A percentile compares a stretch with the other conserved stretches of the same genome.
Conservation (phyloP, 495 filamentous ascomycete species). For the Penicillium samsonianum region DNA sequence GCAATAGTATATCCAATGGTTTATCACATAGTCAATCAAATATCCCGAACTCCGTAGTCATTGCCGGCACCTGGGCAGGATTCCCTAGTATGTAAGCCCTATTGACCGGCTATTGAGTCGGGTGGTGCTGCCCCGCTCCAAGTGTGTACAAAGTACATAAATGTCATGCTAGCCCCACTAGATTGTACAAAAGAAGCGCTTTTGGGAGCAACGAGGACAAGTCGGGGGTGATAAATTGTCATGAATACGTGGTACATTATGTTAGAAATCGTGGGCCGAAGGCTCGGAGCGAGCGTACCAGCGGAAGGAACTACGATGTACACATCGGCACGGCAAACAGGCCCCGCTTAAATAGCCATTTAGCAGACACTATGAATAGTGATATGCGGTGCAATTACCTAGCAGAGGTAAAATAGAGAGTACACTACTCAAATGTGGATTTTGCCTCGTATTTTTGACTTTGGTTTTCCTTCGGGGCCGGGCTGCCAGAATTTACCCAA, state of each 20-base stretch:
- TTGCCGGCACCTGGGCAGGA: background rate
- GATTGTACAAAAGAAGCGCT: no score
- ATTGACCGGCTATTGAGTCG: background rate
- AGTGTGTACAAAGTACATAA: background rate
- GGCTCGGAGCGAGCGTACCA: slow-evolving; percentile 2
- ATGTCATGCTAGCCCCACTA: background rate
- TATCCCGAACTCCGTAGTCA: background rate
- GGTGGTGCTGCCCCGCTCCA: background rate
- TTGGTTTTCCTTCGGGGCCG: background rate
- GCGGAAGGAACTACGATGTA: background rate
- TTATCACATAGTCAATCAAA: no score
- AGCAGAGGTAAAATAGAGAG: background rate
- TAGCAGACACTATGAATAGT: background rate
- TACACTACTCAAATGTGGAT: slow-evolving; percentile 1
- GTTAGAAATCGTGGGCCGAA: background rate
- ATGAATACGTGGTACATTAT: background rate
- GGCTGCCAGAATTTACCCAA: background rate
- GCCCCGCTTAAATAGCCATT: background rate
- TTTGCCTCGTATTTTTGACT: slow-evolving; percentile 12
- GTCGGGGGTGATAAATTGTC: background rate
- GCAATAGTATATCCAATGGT: background rate
- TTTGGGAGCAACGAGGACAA: background rate
- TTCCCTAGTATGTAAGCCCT: background rate
- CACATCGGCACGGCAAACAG: background rate
- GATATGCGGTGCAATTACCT: slow-evolving; percentile 5